phyloP scores from a whole-genome alignment of 257 asterid species.

The Solanum megistacrolobum region DNA sequence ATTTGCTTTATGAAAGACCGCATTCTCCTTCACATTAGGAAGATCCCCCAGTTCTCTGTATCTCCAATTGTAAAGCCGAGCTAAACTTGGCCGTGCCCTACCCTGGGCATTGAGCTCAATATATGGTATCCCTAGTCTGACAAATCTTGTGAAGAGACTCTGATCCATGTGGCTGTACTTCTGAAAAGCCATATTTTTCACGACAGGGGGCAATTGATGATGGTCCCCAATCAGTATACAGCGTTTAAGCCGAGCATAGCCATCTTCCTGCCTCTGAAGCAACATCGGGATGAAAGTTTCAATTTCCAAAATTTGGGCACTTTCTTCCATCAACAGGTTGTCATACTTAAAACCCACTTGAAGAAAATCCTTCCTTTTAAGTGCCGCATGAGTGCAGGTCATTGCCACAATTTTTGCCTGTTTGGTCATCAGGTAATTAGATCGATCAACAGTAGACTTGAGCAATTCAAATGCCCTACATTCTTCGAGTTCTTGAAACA shows the following conservation, averaged over 20 bases:
- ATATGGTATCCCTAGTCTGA: slow-evolving; percentile 90
- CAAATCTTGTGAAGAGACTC: slow-evolving; percentile 93
- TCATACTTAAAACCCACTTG: slow-evolving; percentile 89
- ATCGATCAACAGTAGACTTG: slow-evolving; percentile 88
- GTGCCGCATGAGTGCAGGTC: slow-evolving; percentile 99
- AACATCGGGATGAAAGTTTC: slow-evolving; percentile 97
- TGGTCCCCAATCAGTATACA: slow-evolving; percentile 98
- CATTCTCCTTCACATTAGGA: slow-evolving; percentile 57
- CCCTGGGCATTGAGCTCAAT: slow-evolving; percentile 99
- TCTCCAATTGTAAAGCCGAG: slow-evolving; percentile 94
- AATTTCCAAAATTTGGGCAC: slow-evolving; percentile 97
- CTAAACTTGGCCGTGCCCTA: slow-evolving; percentile 96
- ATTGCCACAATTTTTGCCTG: slow-evolving; percentile 98
- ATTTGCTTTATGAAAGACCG: slow-evolving; percentile 62
- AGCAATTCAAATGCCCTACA: slow-evolving; percentile 97
- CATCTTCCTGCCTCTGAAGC: slow-evolving; percentile 99
- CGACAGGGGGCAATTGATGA: slow-evolving; percentile 99
- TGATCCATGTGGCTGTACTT: slow-evolving; percentile 99
- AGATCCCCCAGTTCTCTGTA: slow-evolving; percentile 96
- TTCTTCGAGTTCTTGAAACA: slow-evolving; percentile 98
- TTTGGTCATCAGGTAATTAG: slow-evolving; percentile 91
- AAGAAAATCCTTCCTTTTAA: slow-evolving; percentile 92
- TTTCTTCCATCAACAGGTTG: slow-evolving; percentile 95
- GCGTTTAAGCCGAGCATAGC: slow-evolving; percentile 95
- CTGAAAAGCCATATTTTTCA: slow-evolving; percentile 99